Conservation (phyloP, 1,284 basidiomycete genomes). For the Cryptococcus floricola region DNA sequence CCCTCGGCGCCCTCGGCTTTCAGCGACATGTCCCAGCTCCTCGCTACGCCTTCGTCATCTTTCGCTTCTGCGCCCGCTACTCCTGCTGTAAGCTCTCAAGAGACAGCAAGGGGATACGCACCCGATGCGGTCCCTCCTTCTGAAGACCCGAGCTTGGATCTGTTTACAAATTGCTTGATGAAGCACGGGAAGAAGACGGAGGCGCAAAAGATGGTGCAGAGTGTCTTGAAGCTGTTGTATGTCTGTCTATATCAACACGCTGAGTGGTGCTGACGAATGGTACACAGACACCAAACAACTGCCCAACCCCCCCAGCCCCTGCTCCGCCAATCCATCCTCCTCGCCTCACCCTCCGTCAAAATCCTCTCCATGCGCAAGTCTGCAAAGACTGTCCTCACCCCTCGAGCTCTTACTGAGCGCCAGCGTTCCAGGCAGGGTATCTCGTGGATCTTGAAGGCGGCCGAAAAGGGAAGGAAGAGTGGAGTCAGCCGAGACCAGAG, state of each 20-base stretch:
- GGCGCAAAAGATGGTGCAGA: slow-evolving; percentile 59
- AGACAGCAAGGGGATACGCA: slow-evolving; percentile 28
- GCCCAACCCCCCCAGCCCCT: slow-evolving; percentile 71
- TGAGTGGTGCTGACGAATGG: not conserved
- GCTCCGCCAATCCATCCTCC: slow-evolving; percentile 63
- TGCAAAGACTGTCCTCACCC: slow-evolving; percentile 62
- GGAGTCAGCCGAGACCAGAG: slow-evolving; percentile 62
- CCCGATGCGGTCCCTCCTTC: slow-evolving; percentile 58
- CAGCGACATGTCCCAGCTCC: slow-evolving; percentile 8
- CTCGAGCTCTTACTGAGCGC: slow-evolving; percentile 69
- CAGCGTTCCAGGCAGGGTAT: slow-evolving; percentile 67
- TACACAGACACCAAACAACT: slow-evolving; percentile 65
- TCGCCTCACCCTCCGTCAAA: slow-evolving; percentile 63
- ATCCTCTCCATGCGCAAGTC: slow-evolving; percentile 56
- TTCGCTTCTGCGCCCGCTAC: slow-evolving; percentile 7
- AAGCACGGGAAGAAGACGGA: slow-evolving; percentile 64
- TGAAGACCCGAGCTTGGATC: slow-evolving; percentile 69
- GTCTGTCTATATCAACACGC: slow-evolving; percentile 8
- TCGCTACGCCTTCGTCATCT: slow-evolving; percentile 5
- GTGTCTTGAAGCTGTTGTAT: slow-evolving; percentile 54
- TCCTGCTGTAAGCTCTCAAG: not conserved
- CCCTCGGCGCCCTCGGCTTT: slow-evolving; percentile 5
- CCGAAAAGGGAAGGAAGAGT: slow-evolving; percentile 51
- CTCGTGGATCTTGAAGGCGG: slow-evolving; percentile 62
- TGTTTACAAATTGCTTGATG: slow-evolving; percentile 66